Percentiles rank a stretch among this genome's conserved stretches.
phyloP scores from a whole-genome alignment of 108 stramenopile species.

The Cyclotella distinguenda region DNA sequence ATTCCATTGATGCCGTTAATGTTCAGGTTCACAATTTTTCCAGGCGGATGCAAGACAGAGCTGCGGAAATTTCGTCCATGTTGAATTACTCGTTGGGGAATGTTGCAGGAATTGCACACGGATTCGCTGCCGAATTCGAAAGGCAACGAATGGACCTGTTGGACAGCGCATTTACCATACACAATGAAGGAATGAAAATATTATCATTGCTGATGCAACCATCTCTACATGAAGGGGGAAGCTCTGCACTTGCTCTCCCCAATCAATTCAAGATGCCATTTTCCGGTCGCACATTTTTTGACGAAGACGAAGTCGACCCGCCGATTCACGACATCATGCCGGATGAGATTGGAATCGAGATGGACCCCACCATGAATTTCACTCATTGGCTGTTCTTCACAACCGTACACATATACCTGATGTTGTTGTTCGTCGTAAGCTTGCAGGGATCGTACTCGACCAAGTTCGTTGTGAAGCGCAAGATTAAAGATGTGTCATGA shows the following conservation, averaged over 20 bases:
- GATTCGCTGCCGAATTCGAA: constrained; percentile 31
- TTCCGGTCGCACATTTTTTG: constrained; percentile 9
- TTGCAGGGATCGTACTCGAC: constrained; percentile 64
- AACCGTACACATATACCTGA: constrained; percentile 75
- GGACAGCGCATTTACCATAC: constrained; percentile 28
- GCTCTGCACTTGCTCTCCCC: constrained; percentile 15
- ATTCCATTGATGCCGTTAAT: constrained; percentile 31
- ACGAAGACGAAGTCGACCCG: background rate
- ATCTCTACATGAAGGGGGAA: constrained; percentile 21
- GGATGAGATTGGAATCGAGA: constrained; percentile 76
- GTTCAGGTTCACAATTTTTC: constrained; percentile 31
- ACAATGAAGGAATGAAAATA: constrained; percentile 33
- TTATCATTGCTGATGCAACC: constrained; percentile 34
- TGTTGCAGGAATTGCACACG: constrained; percentile 29
- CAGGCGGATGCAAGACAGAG: constrained; percentile 42
- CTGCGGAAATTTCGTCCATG: constrained; percentile 24
- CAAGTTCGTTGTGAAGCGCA: constrained; percentile 51
- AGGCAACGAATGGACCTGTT: constrained; percentile 32
- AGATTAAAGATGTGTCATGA: too few species aligned
- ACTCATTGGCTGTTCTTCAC: constrained; percentile 64
- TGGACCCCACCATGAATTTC: constrained; percentile 63
- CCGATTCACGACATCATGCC: constrained; percentile 37
- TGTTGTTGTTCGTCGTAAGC: constrained; percentile 76
- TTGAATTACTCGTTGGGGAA: constrained; percentile 24
- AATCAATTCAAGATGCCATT: constrained; percentile 11